Evolutionary conservation across 768 basidiomycete genomes (phyloP).

Genomic region (Symmetrospora coprosmae): DNA sequence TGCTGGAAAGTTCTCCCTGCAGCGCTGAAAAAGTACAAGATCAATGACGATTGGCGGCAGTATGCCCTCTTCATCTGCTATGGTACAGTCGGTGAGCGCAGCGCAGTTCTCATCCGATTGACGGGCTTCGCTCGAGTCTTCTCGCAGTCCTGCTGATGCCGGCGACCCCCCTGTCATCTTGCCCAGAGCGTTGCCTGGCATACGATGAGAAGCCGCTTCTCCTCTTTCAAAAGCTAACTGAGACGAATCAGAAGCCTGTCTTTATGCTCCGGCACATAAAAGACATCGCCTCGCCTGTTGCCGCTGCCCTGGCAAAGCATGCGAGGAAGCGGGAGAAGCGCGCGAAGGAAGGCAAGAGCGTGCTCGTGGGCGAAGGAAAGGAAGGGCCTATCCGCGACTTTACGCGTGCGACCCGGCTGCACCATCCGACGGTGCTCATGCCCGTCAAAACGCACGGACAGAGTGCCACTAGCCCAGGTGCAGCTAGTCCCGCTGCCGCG

Average conservation of each 20-base stretch:
- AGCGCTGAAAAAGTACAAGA: slow-evolving; percentile 95
- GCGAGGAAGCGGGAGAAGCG: slow-evolving; percentile 47
- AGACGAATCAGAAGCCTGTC: slow-evolving; percentile 91
- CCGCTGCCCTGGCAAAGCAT: slow-evolving; percentile 90
- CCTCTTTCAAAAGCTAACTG: slow-evolving; percentile 93
- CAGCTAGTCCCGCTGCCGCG: not conserved
- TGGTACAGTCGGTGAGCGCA: slow-evolving; percentile 63
- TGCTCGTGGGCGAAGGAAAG: slow-evolving; percentile 28
- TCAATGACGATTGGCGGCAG: slow-evolving; percentile 97
- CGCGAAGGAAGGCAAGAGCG: slow-evolving; percentile 22
- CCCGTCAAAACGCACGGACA: no score
- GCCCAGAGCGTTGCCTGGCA: slow-evolving; percentile 77
- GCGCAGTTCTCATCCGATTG: not conserved
- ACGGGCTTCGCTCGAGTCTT: no score
- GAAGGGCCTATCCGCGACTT: slow-evolving; percentile 22
- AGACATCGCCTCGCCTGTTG: slow-evolving; percentile 93
- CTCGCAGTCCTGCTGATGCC: no score
- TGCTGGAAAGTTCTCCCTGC: slow-evolving; percentile 98
- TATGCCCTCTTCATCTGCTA: slow-evolving; percentile 99
- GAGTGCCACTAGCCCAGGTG: slow-evolving; percentile 20
- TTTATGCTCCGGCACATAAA: slow-evolving; percentile 97
- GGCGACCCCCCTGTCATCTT: not conserved
- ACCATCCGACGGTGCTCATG: slow-evolving; percentile 36
- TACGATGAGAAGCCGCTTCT: slow-evolving; percentile 96
- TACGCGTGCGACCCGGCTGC: slow-evolving; percentile 33